Evolutionary conservation across 192 early-diverging fungal genomes (phyloP), one percentile per base, ranked within the genome.

Genomic region (Phlyctochytrium planicorne): DNA sequence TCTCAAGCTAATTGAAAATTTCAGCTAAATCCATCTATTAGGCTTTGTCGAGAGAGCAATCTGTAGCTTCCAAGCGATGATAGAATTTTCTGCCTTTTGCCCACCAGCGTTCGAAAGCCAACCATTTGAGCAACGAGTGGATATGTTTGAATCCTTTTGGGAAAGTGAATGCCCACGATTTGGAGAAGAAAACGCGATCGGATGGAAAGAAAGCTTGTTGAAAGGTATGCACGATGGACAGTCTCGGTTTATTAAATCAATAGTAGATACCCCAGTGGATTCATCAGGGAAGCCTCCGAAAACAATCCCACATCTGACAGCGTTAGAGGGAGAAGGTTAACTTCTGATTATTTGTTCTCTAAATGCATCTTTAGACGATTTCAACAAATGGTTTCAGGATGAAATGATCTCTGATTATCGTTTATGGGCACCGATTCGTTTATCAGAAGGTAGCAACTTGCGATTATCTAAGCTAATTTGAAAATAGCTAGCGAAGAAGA

Each of bases 71-170:
- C 82, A 83, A 60, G 82, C 76, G 2, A 63, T 81, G 65, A 71
- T 83, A 29, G 82, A 83, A 63, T 75, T 83, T 36, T 56, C 60
- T 2, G 74, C 74, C 65, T 83, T 83, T 64, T 67, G 62, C n/a
- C 82, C 82, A 10, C 62, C 76, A 17, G 76, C 73, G 14, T 78
- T 74, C 37, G 52, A 29, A 14, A 25, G 10, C 4, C 50, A 57
- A 36, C 56, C 34, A 10, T 71, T 69, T 50, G 59, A 68, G 25
- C 69, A 83, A 56, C 59, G 75, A 33, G 12, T 81, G 29, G 77
- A 71, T 20, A 50, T 73, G 57, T 75, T 83, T 63, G 82, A 81
- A 40, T 37, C 32, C 6, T 83, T 79, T 68, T 83, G 82, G 82
- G 82, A 83, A 35, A 71, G 63, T 27, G 82, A 82, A 36, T 35